phyloP scores from a whole-genome alignment of 1,139 yeast species.

The Candida labiduridarum region DNA sequence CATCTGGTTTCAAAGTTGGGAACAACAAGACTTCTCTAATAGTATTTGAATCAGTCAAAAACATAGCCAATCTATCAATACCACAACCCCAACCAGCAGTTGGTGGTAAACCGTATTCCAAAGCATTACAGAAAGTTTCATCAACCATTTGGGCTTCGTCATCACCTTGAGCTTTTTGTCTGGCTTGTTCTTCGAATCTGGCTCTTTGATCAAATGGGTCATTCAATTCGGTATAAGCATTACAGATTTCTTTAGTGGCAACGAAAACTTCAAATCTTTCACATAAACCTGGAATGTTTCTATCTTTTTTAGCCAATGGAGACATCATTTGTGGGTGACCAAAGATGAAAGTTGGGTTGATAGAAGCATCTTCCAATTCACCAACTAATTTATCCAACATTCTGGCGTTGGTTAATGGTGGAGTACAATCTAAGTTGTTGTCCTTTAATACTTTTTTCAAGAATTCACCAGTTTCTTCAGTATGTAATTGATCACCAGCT shows the following conservation, averaged over 20 bases:
- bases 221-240: conserved; percentile 98
- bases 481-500: conserved; percentile 91
- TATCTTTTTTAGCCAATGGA: conserved; percentile 95
- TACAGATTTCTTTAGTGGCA: conserved; percentile 97
- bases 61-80: conserved; percentile 97
- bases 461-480: conserved; percentile 90
- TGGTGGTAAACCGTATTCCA: conserved; percentile 98
- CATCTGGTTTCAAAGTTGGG: conserved; percentile 98
- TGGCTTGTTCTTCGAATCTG: conserved; percentile 98
- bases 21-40: conserved; percentile 96
- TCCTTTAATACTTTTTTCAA: conserved; percentile 77
- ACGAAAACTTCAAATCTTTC: conserved; percentile 98
- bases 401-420: conserved; percentile 97
- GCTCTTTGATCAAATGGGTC: conserved; percentile 98
- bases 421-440: conserved; percentile 87
- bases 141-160: conserved; percentile 97
- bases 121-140: conserved; percentile 95
- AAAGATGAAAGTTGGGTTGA: conserved; percentile 96
- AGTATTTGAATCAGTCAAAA: conserved; percentile 93
- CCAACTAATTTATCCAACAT: conserved; percentile 98
- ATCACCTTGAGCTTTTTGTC: conserved; percentile 98
- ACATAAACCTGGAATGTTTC: conserved; percentile 90
- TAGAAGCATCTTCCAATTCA: conserved; percentile 86
- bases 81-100: conserved; percentile 99
- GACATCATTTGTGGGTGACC: conserved; percentile 99